phyloP scores from a whole-genome alignment of 371 early-diverging fungal species.

The Rhizopus sp. region DNA sequence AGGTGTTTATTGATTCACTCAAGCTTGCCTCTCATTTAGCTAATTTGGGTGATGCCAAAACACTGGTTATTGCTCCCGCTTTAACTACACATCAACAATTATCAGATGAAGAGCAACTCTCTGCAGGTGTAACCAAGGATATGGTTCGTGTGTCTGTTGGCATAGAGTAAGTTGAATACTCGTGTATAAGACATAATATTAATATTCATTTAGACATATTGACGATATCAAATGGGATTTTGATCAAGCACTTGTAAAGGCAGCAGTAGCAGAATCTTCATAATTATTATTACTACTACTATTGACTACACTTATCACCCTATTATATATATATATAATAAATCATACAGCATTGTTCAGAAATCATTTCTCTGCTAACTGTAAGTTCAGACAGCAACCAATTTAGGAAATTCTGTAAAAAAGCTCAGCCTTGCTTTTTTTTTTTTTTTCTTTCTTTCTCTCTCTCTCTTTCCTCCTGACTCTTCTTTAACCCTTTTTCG shows the following conservation, averaged over 20 bases:
- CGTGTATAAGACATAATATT: not conserved
- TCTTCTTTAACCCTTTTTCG: conserved; percentile 2
- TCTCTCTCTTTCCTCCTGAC: not conserved
- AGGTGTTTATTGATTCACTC: conserved; percentile 73
- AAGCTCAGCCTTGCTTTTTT: conserved; percentile 4
- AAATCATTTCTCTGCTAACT: no score
- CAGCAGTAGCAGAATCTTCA: conserved; percentile 1
- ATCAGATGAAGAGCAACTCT: conserved; percentile 72
- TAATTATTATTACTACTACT: no score
- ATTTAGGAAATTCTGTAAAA: conserved; percentile 3
- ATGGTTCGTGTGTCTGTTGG: conserved; percentile 87
- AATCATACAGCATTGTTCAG: not conserved
- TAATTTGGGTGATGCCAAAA: conserved; percentile 90
- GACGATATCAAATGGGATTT: conserved; percentile 87
- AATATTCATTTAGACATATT: conserved; percentile 56
- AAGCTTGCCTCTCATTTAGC: conserved; percentile 84
- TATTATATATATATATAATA: not conserved
- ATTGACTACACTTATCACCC: no score
- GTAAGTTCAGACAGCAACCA: not conserved
- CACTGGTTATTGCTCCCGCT: conserved; percentile 84
- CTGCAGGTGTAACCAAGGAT: conserved; percentile 81
- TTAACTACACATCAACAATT: conserved; percentile 88
- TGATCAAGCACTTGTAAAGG: conserved; percentile 52
- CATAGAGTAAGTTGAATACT: conserved; percentile 53
- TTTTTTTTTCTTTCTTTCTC: not conserved